phyloP scores from a whole-genome alignment of 768 basidiomycete species.

The Lentinula boryana region DNA sequence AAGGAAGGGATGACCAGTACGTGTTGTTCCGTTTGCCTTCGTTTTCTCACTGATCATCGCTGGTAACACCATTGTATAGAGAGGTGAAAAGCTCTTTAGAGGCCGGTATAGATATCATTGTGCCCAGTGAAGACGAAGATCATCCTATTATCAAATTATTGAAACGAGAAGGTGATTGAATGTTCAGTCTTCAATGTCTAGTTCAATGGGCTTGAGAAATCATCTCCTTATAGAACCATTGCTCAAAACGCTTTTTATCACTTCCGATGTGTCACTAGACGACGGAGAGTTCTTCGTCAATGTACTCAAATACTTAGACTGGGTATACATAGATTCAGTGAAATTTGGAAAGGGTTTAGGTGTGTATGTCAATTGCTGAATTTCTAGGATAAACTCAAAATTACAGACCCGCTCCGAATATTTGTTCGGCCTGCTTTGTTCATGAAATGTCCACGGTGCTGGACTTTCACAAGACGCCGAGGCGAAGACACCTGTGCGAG shows the following conservation, averaged over 20 bases:
- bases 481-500: constrained; percentile 57
- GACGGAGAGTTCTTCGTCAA: constrained; percentile 32
- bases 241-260: constrained; percentile 73
- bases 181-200: not conserved
- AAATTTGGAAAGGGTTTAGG: constrained; percentile 37
- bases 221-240: constrained; percentile 43
- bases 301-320: constrained; percentile 33
- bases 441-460: constrained; percentile 87
- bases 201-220: not conserved
- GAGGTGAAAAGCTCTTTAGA: constrained; percentile 72
- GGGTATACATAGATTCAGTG: constrained; percentile 43
- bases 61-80: constrained; percentile 27
- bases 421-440: constrained; percentile 54
- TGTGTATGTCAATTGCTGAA: not conserved
- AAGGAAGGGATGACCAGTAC: constrained; percentile 72
- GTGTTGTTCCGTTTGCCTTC: constrained; percentile 12
- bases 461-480: constrained; percentile 61
- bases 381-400: constrained; percentile 6
- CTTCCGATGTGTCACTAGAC: constrained; percentile 59
- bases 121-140: constrained; percentile 32
- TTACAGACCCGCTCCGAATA: constrained; percentile 32
- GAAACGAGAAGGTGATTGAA: constrained; percentile 36
- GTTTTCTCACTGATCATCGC: not conserved
- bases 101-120: constrained; percentile 62
- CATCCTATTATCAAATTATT: constrained; percentile 23